Conservation (phyloP, 257 asterid genomes). For the Fraxinus pennsylvanica region DNA sequence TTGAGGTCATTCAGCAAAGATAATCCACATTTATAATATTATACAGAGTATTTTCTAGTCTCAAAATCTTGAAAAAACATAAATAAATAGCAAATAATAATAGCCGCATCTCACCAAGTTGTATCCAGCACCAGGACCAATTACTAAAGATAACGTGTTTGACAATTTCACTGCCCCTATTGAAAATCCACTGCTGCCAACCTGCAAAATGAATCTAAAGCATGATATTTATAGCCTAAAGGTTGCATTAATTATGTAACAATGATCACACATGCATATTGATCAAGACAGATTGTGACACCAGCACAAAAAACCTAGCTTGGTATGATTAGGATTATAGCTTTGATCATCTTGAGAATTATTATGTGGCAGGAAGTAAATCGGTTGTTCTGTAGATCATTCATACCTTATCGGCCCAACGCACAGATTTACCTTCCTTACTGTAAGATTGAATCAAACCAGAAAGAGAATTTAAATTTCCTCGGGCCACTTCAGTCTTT, state of each 20-base stretch:
- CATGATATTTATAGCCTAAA: not conserved
- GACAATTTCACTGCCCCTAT: conserved; percentile 61
- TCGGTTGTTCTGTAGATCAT: not conserved
- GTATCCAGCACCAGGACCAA: conserved; percentile 96
- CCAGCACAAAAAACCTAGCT: not conserved
- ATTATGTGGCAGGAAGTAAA: not conserved
- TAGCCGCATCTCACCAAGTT: conserved; percentile 60
- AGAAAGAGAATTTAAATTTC: conserved; percentile 50
- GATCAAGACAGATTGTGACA: not conserved
- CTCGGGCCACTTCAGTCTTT: conserved; percentile 35
- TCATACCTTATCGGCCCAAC: conserved; percentile 97
- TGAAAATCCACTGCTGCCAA: conserved; percentile 71
- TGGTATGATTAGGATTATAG: not conserved
- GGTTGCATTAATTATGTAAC: not conserved
- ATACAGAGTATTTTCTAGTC: not conserved
- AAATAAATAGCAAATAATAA: conserved; percentile 2
- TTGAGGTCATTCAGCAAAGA: not conserved
- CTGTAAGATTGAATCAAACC: conserved; percentile 53
- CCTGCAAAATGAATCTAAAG: conserved; percentile 41
- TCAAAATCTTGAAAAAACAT: not conserved
- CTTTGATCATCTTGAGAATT: not conserved
- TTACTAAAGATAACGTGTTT: conserved; percentile 58
- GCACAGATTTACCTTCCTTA: conserved; percentile 92
- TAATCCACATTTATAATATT: not conserved
- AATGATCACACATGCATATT: not conserved